Evolutionary conservation across 2,329 filamentous ascomycete species (phyloP), one percentile per base, ranked within the genome.

Genomic region (Exophiala bonariae): DNA sequence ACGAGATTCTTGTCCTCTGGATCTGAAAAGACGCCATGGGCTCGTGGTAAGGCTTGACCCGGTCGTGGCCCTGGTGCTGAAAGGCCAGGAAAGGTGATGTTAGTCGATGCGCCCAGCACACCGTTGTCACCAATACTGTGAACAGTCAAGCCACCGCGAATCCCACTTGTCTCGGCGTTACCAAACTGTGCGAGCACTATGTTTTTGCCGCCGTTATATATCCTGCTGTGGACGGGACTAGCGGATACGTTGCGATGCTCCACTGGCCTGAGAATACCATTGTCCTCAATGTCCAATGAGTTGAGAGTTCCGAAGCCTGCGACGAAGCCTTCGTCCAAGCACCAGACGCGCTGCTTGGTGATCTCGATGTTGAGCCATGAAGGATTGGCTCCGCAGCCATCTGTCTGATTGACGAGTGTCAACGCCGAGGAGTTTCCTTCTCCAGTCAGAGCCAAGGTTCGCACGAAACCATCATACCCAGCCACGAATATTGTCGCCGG

Each of bases 381-480:
- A 10, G 40, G 40, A 20, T 43, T 43, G 10, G 19, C 17, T 9
- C 17, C 14, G 19, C 40, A 43, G 9, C 16, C 40, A 18, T 33
- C 19, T 6, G 40, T 33, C 19, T 26, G 34, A 13, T 26, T 19
- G 40, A 43, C 5, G n/a, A 36, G 13, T 14, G 23, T 18, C 8
- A 43, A 20, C 9, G 6, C 4, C 9, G 17, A 22, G 8, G 13
- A 36, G 14, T 5, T 32, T 6, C 16, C 23, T 8, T 43, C 18
- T 11, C 8, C 7, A 17, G 11, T 14, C 13, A 43, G 28, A 6
- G 3, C 11, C 3, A 43, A 9, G 16, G 13, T 33, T 7, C 40
- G 40, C 14, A 43, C 40, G 5, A 32, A 18, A 17, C 40, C 40
- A 31, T 43, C 40, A 14, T 43, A 43, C n/a, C 40, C 40, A n/a